Evolutionary conservation across 352 stramenopile genomes (phyloP), one percentile per base, ranked within the genome.

Genomic region (Phytophthora hibernalis): DNA sequence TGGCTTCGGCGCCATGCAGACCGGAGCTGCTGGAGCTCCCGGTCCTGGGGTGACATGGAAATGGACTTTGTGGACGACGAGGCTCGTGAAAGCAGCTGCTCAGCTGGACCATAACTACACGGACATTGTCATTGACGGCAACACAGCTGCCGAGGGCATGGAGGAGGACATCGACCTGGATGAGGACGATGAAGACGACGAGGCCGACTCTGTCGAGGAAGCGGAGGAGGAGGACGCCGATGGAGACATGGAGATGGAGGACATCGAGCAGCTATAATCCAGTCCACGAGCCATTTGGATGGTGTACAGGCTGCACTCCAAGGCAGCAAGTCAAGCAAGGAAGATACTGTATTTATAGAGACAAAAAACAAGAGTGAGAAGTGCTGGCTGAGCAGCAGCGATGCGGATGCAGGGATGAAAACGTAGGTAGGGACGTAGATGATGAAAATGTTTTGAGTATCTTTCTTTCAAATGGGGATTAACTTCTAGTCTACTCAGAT

Each of bases 21-120:
- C 62, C 26, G 5, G 26, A 15, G 49, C 48, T 15, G 51, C 62
- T 50, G 51, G 48, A 38, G 62, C 35, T 20, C 35, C 21, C 5
- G 48, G 18, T 18, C 61, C 52, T 37, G 59, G 69, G 76, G 65
- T 30, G 77, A 87, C 24, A 50, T 90, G 16, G 77, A 87, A 15
- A 82, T 87, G 76, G 82, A 90, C 65, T 90, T 92, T 68, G 82
- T 92, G 38, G 87, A 94, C 54, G 88, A 96, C 63, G 83, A 94
- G 42, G 42, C 74, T 96, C 35, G 82, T 96, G 38, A 96, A 96
- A 68, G 88, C 88, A 8, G 88, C 88, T 9, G 86, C 86, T 12
- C 86, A 91, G 53, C 76, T 96, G 3, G 88, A 96, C 73, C 85
- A 92, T 72, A 91, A 93, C 72, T 94, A 96, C 70, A 92, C 86